A percentile compares a stretch with the other conserved stretches of the same genome.
Evolutionary conservation across 2,329 filamentous ascomycete species (phyloP).

Genomic region (Trichoderma endophyticum): DNA sequence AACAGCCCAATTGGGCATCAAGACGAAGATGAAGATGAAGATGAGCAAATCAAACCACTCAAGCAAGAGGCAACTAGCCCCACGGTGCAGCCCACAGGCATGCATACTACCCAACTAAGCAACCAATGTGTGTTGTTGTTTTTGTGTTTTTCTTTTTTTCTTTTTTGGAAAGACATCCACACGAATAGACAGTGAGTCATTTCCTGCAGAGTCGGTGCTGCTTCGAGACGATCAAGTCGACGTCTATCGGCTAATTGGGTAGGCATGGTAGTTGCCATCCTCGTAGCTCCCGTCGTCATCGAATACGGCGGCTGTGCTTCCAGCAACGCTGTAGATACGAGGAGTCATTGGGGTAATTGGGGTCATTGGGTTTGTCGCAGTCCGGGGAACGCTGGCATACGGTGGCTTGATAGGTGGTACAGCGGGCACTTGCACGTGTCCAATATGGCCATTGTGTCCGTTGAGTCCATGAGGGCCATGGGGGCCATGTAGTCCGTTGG

Average conservation of each 20-base stretch:
- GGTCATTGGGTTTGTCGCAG: conserved; percentile 16
- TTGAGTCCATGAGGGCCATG: conserved; percentile 24
- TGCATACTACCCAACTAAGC: background rate
- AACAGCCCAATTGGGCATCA: background rate
- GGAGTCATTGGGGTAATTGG: conserved; percentile 15
- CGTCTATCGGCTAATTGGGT: conserved; percentile 33
- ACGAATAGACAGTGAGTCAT: background rate
- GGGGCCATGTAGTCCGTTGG: conserved; percentile 4
- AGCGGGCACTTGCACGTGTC: conserved; percentile 26
- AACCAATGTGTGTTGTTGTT: background rate
- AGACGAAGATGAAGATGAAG: background rate
- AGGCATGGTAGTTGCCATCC: conserved; percentile 37
- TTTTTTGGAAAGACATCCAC: background rate
- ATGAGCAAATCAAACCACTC: background rate
- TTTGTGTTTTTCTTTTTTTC: background rate
- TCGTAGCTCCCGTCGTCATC: conserved; percentile 30
- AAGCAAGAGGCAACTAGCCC: conserved; percentile 9
- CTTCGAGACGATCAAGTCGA: background rate
- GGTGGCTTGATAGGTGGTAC: conserved; percentile 25
- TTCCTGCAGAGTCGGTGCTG: background rate
- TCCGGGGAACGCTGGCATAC: conserved; percentile 33
- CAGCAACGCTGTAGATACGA: conserved; percentile 28
- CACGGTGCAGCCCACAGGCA: conserved; percentile 9
- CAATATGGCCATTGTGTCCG: conserved; percentile 26
- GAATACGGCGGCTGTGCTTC: conserved; percentile 18